A percentile compares a stretch with the other conserved stretches of the same genome.
Conservation (phyloP, 179 eudicot species). For the Silene coronaria region DNA sequence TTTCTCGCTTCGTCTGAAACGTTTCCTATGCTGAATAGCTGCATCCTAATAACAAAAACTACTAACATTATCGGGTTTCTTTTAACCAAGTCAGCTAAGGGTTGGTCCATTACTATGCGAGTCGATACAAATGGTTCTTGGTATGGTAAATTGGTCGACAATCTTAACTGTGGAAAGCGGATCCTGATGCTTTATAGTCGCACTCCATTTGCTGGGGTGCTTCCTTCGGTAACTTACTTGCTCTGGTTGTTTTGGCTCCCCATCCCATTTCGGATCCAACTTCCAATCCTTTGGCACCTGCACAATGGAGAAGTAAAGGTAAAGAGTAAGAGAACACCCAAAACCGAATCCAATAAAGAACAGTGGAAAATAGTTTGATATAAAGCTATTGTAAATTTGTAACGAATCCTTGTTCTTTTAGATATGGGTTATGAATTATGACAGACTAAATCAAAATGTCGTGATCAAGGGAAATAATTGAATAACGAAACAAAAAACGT, state of each 20-base stretch:
- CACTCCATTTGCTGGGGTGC: slow-evolving; percentile 89
- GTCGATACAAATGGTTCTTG: slow-evolving; percentile 21
- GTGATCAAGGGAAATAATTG: background rate
- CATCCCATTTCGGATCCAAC: slow-evolving; percentile 85
- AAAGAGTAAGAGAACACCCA: too few species aligned
- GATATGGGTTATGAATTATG: too few species aligned
- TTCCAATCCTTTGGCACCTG: slow-evolving; percentile 99
- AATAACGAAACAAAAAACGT: background rate
- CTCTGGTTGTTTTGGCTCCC: slow-evolving; percentile 47
- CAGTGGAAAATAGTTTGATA: too few species aligned
- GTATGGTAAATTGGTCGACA: slow-evolving; percentile 69
- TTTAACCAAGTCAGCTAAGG: slow-evolving; percentile 7
- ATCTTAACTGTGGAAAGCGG: slow-evolving; percentile 72
- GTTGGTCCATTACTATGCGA: slow-evolving; percentile 26
- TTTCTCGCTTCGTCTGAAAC: slow-evolving; percentile 6
- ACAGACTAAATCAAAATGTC: too few species aligned
- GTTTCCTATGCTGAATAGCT: slow-evolving; percentile 13
- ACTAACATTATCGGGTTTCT: background rate
- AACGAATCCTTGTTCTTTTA: too few species aligned
- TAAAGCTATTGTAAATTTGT: too few species aligned
- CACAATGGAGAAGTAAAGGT: background rate
- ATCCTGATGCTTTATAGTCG: slow-evolving; percentile 58
- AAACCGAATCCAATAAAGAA: too few species aligned
- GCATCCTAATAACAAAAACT: slow-evolving; percentile 18
- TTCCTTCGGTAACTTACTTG: slow-evolving; percentile 46